Evolutionary conservation across 257 asterid genomes (phyloP).

Genomic region (Solanum sitiens): DNA sequence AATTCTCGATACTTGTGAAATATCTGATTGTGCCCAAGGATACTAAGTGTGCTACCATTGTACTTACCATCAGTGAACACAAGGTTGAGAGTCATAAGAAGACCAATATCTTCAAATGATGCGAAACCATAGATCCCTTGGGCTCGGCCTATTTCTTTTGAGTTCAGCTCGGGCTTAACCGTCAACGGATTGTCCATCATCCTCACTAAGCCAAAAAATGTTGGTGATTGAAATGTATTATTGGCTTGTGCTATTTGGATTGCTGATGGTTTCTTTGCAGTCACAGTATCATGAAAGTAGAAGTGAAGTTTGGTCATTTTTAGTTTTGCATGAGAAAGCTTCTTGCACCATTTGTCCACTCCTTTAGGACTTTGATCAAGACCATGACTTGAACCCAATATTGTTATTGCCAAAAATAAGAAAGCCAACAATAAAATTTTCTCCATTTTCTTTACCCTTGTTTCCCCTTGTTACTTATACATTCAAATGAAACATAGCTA

Average conservation of each 20-base stretch:
- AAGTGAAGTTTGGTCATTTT: neutral
- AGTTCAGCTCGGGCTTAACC: neutral
- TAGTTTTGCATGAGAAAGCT: neutral
- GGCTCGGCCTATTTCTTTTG: neutral
- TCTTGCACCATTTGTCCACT: neutral
- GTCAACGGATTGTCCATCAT: neutral
- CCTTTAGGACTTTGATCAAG: neutral
- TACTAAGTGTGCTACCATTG: neutral
- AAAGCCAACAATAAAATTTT: neutral
- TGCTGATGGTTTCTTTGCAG: neutral
- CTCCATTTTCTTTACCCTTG: neutral
- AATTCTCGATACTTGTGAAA: neutral
- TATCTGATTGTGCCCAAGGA: neutral
- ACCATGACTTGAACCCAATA: neutral
- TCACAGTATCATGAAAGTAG: neutral
- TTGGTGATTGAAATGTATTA: neutral
- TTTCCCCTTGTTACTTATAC: neutral
- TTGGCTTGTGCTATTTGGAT: neutral
- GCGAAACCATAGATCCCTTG: neutral
- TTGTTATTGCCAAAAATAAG: neutral
- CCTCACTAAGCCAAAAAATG: neutral
- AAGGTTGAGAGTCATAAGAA: neutral
- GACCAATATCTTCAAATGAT: neutral
- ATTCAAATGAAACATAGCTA: neutral
- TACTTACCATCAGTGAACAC: neutral